Conservation (phyloP, 805 yeast species). For the Torulaspora quercuum region DNA sequence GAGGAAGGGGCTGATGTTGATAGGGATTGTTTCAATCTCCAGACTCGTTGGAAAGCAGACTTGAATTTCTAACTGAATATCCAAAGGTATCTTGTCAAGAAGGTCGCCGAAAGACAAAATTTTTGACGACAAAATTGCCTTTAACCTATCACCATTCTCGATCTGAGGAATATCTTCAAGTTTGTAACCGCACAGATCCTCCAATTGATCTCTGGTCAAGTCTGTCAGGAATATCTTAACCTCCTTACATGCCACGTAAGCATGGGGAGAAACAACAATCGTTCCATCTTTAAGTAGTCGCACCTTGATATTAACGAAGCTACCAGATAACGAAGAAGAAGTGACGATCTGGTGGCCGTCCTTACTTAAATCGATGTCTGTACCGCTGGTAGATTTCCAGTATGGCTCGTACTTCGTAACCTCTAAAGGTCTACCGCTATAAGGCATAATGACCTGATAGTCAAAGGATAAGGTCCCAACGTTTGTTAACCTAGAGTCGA, state of each 20-base stretch:
- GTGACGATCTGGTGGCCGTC: conserved; percentile 58
- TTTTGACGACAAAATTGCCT: conserved; percentile 34
- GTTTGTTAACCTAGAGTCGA: conserved; percentile 74
- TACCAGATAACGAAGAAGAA: conserved; percentile 84
- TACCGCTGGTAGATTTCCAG: conserved; percentile 84
- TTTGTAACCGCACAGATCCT: conserved; percentile 32
- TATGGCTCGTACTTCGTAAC: conserved; percentile 91
- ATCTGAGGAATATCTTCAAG: conserved; percentile 24
- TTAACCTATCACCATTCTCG: conserved; percentile 29
- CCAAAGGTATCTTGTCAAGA: conserved; percentile 51
- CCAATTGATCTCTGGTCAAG: conserved; percentile 40
- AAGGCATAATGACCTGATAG: conserved; percentile 86
- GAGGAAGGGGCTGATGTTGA: conserved; percentile 42
- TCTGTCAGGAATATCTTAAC: conserved; percentile 61
- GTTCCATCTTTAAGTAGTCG: conserved; percentile 78
- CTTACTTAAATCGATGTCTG: conserved; percentile 27
- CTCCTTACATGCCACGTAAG: conserved; percentile 48
- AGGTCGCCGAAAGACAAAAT: conserved; percentile 61
- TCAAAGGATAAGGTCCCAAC: conserved; percentile 77
- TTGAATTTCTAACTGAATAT: conserved; percentile 68
- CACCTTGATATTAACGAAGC: conserved; percentile 64
- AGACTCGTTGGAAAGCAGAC: conserved; percentile 67
- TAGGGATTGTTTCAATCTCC: conserved; percentile 42
- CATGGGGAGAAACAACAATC: conserved; percentile 73
- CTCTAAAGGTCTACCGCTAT: conserved; percentile 75